Conservation (phyloP, 2,329 filamentous ascomycete genomes). For the Fusarium nygamai region DNA sequence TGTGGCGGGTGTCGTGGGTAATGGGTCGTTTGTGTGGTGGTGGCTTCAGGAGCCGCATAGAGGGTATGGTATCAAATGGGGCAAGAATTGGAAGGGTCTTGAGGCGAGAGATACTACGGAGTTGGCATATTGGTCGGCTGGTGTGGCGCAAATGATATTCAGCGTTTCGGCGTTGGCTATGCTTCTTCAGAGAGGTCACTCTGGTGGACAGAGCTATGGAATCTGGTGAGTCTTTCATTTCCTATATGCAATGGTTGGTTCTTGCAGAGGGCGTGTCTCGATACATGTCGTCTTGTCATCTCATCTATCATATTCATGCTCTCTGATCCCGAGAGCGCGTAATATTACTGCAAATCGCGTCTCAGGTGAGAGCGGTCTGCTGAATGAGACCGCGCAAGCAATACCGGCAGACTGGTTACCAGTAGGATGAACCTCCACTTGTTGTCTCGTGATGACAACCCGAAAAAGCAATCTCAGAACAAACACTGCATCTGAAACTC, state of each 20-base stretch:
- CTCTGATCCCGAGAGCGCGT: neutral
- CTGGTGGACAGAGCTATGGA: slow-evolving; percentile 58
- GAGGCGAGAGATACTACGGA: slow-evolving; percentile 60
- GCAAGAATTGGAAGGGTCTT: slow-evolving; percentile 54
- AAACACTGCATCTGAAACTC: neutral
- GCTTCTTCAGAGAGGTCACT: slow-evolving; percentile 57
- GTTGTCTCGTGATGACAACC: neutral
- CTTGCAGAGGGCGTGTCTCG: slow-evolving; percentile 20
- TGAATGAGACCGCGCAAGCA: neutral
- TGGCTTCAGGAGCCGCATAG: slow-evolving; percentile 56
- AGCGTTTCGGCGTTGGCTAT: slow-evolving; percentile 55
- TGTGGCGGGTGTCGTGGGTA: slow-evolving; percentile 49
- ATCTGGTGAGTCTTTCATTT: slow-evolving; percentile 58
- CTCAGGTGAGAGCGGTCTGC: slow-evolving; percentile 11
- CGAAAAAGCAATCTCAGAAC: neutral
- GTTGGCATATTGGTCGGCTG: slow-evolving; percentile 60
- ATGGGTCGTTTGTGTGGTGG: slow-evolving; percentile 58
- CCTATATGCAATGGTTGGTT: slow-evolving; percentile 24
- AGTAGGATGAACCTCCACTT: neutral
- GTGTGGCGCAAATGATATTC: slow-evolving; percentile 54
- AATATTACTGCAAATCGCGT: slow-evolving; percentile 19
- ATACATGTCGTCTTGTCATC: neutral
- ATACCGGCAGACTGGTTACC: neutral
- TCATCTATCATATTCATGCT: slow-evolving; percentile 1
- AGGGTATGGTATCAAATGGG: slow-evolving; percentile 55